These are phyloP conservation scores for Paramecium caudatum DNA, from an alignment of 73 alveolate genomes.

Conservation along the genomic window DNA sequence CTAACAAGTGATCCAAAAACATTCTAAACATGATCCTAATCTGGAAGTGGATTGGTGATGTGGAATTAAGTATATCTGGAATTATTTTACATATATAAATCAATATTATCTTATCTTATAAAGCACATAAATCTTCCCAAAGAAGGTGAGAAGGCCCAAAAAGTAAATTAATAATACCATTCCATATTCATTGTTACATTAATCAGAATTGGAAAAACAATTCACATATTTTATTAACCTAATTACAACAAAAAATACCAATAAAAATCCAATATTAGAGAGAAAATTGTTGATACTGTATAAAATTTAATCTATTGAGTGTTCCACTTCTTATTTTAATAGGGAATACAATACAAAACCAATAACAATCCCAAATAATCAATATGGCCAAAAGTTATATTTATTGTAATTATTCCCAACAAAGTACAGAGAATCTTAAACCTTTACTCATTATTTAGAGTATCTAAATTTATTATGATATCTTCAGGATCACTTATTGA, in stretches of 20 bases:
- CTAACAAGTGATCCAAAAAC: not conserved
- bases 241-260: not conserved
- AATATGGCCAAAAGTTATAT: not conserved
- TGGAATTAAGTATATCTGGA: conserved; percentile 21
- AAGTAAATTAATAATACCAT: not conserved
- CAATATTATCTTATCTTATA: not conserved
- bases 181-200: conserved; percentile 26
- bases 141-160: not conserved
- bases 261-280: not conserved
- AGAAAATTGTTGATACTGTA: not conserved
- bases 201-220: conserved; percentile 13
- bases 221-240: not conserved
- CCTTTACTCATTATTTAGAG: not conserved
- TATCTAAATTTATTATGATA: not conserved
- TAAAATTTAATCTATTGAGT: not conserved
- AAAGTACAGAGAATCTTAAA: not conserved
- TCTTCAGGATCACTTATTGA: not conserved
- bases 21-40: not conserved
- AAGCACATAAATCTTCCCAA: not conserved
- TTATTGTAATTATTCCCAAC: not conserved
- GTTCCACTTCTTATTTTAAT: not conserved
- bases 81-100: no score
- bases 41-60: not conserved
- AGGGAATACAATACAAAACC: not conserved
- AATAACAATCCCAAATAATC: not conserved